These are phyloP conservation scores for Aspergillus avenaceus DNA, from an alignment of 495 filamentous ascomycete species.

Conservation along the genomic window DNA sequence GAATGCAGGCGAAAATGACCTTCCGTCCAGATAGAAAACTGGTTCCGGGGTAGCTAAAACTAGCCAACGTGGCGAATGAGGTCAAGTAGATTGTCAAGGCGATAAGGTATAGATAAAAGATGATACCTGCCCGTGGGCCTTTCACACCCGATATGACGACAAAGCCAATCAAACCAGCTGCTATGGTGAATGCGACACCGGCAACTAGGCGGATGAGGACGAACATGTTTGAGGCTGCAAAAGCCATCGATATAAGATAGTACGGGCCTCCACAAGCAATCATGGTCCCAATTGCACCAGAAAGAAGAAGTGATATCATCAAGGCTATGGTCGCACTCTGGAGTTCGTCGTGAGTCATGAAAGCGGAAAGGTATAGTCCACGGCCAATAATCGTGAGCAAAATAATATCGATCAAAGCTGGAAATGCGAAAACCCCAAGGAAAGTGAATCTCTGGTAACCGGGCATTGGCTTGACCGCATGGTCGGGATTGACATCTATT, in stretches of 20 bases:
- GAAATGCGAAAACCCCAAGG: slow-evolving; percentile 57
- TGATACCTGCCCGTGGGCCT: slow-evolving; percentile 37
- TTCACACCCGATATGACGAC: slow-evolving; percentile 39
- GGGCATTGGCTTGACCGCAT: slow-evolving; percentile 39
- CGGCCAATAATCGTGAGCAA: slow-evolving; percentile 53
- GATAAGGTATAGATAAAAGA: slow-evolving; percentile 48
- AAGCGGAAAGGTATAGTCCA: slow-evolving; percentile 53
- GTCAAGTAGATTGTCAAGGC: slow-evolving; percentile 49
- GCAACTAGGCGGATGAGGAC: slow-evolving; percentile 54
- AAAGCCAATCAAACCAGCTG: slow-evolving; percentile 45
- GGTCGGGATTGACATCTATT: slow-evolving; percentile 51
- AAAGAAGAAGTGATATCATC: slow-evolving; percentile 54
- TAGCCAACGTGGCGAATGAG: slow-evolving; percentile 48
- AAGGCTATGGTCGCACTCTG: slow-evolving; percentile 52
- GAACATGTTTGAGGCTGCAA: slow-evolving; percentile 58
- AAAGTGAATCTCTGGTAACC: slow-evolving; percentile 53
- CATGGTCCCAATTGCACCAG: slow-evolving; percentile 56
- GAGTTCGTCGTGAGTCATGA: slow-evolving; percentile 47
- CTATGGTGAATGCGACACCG: slow-evolving; percentile 52
- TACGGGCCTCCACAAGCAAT: slow-evolving; percentile 56
- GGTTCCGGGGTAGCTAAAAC: slow-evolving; percentile 53
- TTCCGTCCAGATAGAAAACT: slow-evolving; percentile 49
- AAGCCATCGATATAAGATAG: slow-evolving; percentile 57
- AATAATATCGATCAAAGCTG: slow-evolving; percentile 56
- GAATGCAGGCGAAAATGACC: slow-evolving; percentile 39